Conservation (phyloP, 352 stramenopile species). For the Globisporangium iwayamae region DNA sequence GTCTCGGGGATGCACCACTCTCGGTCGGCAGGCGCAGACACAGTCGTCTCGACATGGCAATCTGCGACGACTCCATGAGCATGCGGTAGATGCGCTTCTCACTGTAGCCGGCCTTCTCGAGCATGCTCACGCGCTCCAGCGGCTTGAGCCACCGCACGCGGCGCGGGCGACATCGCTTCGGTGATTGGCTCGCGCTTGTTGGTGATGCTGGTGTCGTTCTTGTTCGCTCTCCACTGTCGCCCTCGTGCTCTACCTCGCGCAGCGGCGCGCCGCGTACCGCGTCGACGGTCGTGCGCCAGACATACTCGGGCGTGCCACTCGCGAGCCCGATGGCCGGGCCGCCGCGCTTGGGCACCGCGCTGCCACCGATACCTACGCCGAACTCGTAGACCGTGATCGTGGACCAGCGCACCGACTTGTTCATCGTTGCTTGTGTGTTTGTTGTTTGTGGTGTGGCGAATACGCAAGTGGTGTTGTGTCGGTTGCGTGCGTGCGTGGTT, state of each 20-base stretch:
- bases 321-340: slow-evolving; percentile 53
- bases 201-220: neutral
- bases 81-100: slow-evolving; percentile 52
- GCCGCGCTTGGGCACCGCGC: slow-evolving; percentile 41
- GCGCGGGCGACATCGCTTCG: neutral
- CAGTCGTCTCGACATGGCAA: slow-evolving; percentile 45
- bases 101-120: slow-evolving; percentile 29
- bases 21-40: slow-evolving; percentile 10
- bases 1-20: neutral
- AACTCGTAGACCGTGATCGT: slow-evolving; percentile 73
- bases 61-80: slow-evolving; percentile 54
- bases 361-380: slow-evolving; percentile 47
- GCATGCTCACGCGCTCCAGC: slow-evolving; percentile 24
- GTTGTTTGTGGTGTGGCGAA: neutral
- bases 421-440: slow-evolving; percentile 4
- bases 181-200: neutral
- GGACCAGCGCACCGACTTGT: slow-evolving; percentile 51
- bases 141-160: slow-evolving; percentile 33
- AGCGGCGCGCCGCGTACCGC: slow-evolving; percentile 18
- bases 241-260: slow-evolving; percentile 5
- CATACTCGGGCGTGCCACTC: slow-evolving; percentile 23
- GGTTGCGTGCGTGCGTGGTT: neutral
- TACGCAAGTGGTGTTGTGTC: neutral
- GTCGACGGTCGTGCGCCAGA: slow-evolving; percentile 48
- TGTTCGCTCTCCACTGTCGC: neutral